These are phyloP conservation scores for Lenzites betulinus DNA, from an alignment of 768 basidiomycete genomes.

Conservation along the genomic window DNA sequence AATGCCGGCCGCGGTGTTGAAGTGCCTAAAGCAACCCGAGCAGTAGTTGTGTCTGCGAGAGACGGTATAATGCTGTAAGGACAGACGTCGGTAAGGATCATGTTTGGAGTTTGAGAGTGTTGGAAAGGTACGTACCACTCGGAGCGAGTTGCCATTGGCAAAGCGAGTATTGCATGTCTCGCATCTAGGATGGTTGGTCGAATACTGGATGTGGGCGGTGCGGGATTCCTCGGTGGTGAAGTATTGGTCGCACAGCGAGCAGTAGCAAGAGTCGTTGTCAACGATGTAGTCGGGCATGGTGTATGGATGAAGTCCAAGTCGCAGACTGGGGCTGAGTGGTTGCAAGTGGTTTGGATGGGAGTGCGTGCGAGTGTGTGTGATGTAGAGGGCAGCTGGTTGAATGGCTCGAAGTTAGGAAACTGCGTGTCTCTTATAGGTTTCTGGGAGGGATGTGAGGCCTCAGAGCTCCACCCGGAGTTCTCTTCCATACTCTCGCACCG, in stretches of 20 bases:
- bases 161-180: constrained; percentile 33
- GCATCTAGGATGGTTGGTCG: constrained; percentile 36
- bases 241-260: constrained; percentile 39
- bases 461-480: neutral
- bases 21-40: constrained; percentile 33
- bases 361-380: neutral
- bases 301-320: neutral
- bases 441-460: neutral
- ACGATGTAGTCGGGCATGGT: constrained; percentile 12
- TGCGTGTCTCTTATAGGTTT: neutral
- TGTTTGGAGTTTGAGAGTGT: too few species aligned
- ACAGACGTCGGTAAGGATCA: neutral
- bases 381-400: neutral
- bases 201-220: constrained; percentile 31
- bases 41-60: constrained; percentile 37
- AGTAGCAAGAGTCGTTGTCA: constrained; percentile 29
- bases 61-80: constrained; percentile 32
- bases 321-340: neutral
- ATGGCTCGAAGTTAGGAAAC: neutral
- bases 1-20: constrained; percentile 33
- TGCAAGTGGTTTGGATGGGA: neutral
- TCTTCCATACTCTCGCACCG: neutral
- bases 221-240: constrained; percentile 33
- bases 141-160: constrained; percentile 35
- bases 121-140: constrained; percentile 27